These are phyloP conservation scores for Oryza longistaminata DNA, from an alignment of 176 grass and related monocot genomes.

Conservation along the genomic window DNA sequence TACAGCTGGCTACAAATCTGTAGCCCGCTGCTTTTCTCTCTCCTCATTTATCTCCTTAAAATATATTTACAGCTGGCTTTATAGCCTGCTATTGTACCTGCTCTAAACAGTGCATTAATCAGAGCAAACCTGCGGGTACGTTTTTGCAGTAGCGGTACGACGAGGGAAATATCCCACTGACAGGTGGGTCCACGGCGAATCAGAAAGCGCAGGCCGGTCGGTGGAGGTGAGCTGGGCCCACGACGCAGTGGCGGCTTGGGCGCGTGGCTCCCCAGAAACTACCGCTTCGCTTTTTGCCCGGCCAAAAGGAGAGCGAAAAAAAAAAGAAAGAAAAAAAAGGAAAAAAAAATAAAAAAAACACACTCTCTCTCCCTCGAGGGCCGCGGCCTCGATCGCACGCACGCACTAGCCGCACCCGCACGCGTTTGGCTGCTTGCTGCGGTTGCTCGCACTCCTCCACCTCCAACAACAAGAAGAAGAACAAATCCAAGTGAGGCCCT, in stretches of 20 bases:
- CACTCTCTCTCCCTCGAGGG: too few relatives aligned
- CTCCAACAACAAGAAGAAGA: not conserved
- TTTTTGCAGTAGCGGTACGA: not conserved
- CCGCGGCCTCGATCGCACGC: not conserved
- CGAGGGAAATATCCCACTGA: not conserved
- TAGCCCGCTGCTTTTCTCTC: too few relatives aligned
- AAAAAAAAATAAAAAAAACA: not conserved
- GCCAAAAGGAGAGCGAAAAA: not conserved
- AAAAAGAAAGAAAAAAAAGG: too few relatives aligned
- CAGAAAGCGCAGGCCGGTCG: not conserved
- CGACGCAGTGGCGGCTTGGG: not conserved
- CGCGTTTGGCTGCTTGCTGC: constrained; percentile 1
- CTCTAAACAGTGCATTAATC: not conserved
- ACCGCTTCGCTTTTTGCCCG: constrained; percentile 4
- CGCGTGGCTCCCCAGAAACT: not conserved
- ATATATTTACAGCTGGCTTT: too few relatives aligned
- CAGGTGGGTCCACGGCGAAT: not conserved
- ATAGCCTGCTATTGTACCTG: too few relatives aligned
- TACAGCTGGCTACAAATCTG: too few relatives aligned
- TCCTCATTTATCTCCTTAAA: too few relatives aligned
- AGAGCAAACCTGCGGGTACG: not conserved
- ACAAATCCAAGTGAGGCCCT: not conserved
- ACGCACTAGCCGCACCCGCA: not conserved
- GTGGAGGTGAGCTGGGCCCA: not conserved
- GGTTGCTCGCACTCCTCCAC: not conserved